Conservation (phyloP, 306 rosid species). For the Clitoria ternatea region DNA sequence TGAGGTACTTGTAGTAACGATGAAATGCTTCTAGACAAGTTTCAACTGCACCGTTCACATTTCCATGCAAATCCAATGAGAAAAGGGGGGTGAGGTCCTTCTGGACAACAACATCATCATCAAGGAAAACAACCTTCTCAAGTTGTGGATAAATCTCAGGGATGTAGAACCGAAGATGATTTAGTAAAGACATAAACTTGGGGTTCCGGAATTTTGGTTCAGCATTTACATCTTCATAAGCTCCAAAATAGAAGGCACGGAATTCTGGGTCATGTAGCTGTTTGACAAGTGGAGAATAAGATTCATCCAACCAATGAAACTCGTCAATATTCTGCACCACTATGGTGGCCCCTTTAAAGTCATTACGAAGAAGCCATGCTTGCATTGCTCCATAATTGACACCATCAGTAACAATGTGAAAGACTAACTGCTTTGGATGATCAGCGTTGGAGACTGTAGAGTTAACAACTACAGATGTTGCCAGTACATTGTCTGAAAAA, state of each 20-base stretch:
- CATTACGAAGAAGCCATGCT: conserved; percentile 75
- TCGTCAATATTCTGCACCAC: conserved; percentile 80
- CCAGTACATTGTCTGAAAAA: conserved; percentile 83
- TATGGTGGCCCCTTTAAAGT: conserved; percentile 70
- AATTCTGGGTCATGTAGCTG: conserved; percentile 56
- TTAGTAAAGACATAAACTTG: conserved; percentile 57
- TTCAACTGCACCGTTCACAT: conserved; percentile 91
- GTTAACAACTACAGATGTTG: conserved; percentile 77
- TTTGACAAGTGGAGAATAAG: conserved; percentile 63
- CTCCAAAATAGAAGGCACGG: conserved; percentile 54
- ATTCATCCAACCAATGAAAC: conserved; percentile 69
- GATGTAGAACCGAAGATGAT: conserved; percentile 89
- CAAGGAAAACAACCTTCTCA: conserved; percentile 90
- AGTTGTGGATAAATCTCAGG: conserved; percentile 90
- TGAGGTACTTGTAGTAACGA: conserved; percentile 79
- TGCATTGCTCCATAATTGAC: conserved; percentile 71
- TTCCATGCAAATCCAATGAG: conserved; percentile 79
- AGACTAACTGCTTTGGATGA: conserved; percentile 72
- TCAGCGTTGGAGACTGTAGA: conserved; percentile 73
- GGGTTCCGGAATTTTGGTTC: conserved; percentile 63
- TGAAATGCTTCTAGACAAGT: conserved; percentile 94
- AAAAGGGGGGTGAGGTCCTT: conserved; percentile 87
- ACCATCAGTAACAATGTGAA: conserved; percentile 76
- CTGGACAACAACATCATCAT: conserved; percentile 86
- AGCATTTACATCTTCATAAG: conserved; percentile 43